phyloP scores from a whole-genome alignment of 164 flowering plant species.

The Dillenia turbinata region DNA sequence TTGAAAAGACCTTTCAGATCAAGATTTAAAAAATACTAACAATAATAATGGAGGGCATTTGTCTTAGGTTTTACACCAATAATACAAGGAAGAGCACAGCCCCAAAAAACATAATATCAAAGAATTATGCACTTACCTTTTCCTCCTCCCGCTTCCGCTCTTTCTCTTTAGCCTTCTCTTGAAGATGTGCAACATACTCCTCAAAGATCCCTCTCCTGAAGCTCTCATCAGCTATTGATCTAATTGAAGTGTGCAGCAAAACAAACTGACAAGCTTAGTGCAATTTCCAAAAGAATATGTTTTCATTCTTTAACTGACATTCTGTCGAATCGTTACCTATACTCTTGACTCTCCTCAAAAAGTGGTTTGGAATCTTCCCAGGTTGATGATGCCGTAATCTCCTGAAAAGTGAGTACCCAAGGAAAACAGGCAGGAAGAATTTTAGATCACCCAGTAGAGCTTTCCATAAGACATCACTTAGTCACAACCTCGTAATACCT shows the following conservation, averaged over 20 bases:
- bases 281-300: too few species aligned
- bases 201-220: constrained; percentile 62
- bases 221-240: constrained; percentile 71
- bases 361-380: constrained; percentile 83
- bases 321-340: constrained; percentile 36
- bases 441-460: too few species aligned
- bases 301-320: too few species aligned
- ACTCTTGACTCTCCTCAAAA: constrained; percentile 83
- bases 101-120: too few species aligned
- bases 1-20: too few species aligned
- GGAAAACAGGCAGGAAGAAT: background rate
- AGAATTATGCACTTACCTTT: constrained; percentile 47
- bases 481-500: constrained; percentile 35
- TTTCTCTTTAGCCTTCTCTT: constrained; percentile 88
- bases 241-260: constrained; percentile 12
- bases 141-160: constrained; percentile 94
- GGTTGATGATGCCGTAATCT: constrained; percentile 64
- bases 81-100: too few species aligned
- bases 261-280: background rate
- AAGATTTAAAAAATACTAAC: too few species aligned
- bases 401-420: constrained; percentile 35
- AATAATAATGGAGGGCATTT: too few species aligned
- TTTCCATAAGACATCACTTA: background rate
- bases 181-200: constrained; percentile 58
- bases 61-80: too few species aligned